phyloP scores from a whole-genome alignment of 805 yeast species.

The Metschnikowia baotianmanensis region DNA sequence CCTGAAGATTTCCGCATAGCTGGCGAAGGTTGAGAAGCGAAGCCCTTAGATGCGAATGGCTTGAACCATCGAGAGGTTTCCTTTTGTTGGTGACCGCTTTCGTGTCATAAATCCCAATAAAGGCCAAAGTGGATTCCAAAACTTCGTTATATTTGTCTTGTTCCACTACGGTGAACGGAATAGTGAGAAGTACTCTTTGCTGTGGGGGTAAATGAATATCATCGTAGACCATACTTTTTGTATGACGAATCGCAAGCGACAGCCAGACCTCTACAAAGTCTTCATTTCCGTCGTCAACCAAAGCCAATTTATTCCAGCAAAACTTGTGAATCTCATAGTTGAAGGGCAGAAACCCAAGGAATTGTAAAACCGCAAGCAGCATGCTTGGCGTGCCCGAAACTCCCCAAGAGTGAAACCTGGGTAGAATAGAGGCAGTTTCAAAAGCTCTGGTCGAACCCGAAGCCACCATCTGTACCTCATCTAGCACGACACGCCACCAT shows the following conservation, averaged over 20 bases:
- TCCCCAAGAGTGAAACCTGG: constrained; percentile 93
- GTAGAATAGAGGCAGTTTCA: constrained; percentile 72
- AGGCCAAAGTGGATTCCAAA: constrained; percentile 55
- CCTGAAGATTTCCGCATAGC: constrained; percentile 78
- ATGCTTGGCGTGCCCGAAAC: constrained; percentile 94
- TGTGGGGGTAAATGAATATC: constrained; percentile 83
- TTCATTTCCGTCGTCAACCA: constrained; percentile 10
- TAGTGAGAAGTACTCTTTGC: constrained; percentile 59
- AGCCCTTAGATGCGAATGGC: constrained; percentile 49
- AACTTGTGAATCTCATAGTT: constrained; percentile 38
- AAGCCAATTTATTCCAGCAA: constrained; percentile 38
- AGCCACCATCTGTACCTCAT: constrained; percentile 93
- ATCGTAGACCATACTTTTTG: constrained; percentile 75
- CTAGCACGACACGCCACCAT: constrained; percentile 87
- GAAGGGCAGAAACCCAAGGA: constrained; percentile 68
- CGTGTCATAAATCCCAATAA: constrained; percentile 52
- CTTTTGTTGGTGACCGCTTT: constrained; percentile 50
- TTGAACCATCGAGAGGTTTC: constrained; percentile 45
- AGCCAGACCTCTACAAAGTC: constrained; percentile 50
- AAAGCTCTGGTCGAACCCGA: constrained; percentile 73
- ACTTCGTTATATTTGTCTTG: constrained; percentile 74
- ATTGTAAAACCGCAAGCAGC: constrained; percentile 65
- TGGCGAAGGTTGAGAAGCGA: constrained; percentile 75
- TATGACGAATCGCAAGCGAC: constrained; percentile 66
- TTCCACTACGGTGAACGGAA: constrained; percentile 81